phyloP scores from a whole-genome alignment of 2,329 filamentous ascomycete species.

The Penicillium sumatraense region DNA sequence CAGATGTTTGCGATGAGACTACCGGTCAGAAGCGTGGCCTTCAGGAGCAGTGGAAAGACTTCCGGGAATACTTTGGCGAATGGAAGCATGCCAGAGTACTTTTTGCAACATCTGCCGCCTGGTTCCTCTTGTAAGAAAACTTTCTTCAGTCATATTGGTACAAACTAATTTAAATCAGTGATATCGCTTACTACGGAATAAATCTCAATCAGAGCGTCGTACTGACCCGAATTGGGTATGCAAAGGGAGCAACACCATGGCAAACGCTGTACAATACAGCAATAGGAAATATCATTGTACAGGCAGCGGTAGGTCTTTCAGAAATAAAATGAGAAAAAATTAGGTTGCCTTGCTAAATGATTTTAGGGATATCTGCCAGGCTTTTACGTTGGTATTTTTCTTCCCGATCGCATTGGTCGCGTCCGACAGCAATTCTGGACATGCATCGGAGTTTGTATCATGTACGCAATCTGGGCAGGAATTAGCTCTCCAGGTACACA shows the following conservation, averaged over 20 bases:
- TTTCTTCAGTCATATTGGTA: background rate
- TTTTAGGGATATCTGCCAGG: conserved; percentile 27
- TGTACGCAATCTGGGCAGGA: conserved; percentile 38
- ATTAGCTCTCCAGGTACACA: conserved; percentile 23
- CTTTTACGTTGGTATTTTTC: conserved; percentile 29
- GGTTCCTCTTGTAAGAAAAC: conserved; percentile 37
- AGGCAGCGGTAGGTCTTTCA: conserved; percentile 10
- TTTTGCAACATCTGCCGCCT: conserved; percentile 36
- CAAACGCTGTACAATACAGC: conserved; percentile 39
- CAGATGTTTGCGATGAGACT: conserved; percentile 17
- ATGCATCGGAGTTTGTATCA: conserved; percentile 24
- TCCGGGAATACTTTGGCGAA: conserved; percentile 35
- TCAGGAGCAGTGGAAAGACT: conserved; percentile 28
- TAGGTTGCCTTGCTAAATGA: no score
- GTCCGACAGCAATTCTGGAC: conserved; percentile 28
- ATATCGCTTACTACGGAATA: conserved; percentile 40
- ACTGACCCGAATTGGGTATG: conserved; percentile 37
- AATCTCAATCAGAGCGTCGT: conserved; percentile 43
- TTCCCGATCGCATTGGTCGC: conserved; percentile 28
- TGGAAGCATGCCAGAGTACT: conserved; percentile 39
- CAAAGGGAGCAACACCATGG: conserved; percentile 34
- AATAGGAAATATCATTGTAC: conserved; percentile 41
- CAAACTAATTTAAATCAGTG: conserved; percentile 7
- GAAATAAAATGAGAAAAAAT: no score
- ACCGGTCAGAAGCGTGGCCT: conserved; percentile 16